Evolutionary conservation across 2,329 filamentous ascomycete genomes (phyloP).

Genomic region (Fusarium sp.): DNA sequence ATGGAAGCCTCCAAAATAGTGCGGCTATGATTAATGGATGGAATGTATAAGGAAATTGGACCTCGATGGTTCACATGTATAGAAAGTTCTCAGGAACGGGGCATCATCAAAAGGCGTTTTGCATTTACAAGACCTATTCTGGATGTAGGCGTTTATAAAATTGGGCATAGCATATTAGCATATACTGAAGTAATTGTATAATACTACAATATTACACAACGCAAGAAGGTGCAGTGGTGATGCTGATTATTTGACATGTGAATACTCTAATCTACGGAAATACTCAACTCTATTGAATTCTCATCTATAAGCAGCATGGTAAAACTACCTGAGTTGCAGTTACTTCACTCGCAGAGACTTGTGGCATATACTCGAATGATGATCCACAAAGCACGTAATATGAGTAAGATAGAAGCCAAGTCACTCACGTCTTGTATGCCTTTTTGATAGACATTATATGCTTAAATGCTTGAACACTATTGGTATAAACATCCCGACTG

Average conservation of each 20-base stretch:
- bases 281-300: neutral
- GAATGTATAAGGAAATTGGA: conserved; percentile 10
- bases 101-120: conserved; percentile 21
- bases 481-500: neutral
- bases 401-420: neutral
- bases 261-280: neutral
- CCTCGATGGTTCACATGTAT: neutral
- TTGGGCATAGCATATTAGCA: conserved; percentile 8
- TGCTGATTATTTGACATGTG: neutral
- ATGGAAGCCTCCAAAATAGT: neutral
- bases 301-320: neutral
- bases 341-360: neutral
- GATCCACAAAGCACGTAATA: neutral
- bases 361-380: neutral
- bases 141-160: neutral
- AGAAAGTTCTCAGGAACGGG: neutral
- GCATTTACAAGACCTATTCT: neutral
- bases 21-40: conserved; percentile 37
- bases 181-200: conserved; percentile 2
- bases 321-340: neutral
- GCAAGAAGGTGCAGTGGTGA: neutral
- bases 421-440: neutral
- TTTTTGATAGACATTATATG: neutral
- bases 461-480: neutral
- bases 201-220: neutral